A percentile compares a stretch with the other conserved stretches of the same genome.
phyloP scores from a whole-genome alignment of 2,329 filamentous ascomycete species.

The Curvularia hawaiiensis region DNA sequence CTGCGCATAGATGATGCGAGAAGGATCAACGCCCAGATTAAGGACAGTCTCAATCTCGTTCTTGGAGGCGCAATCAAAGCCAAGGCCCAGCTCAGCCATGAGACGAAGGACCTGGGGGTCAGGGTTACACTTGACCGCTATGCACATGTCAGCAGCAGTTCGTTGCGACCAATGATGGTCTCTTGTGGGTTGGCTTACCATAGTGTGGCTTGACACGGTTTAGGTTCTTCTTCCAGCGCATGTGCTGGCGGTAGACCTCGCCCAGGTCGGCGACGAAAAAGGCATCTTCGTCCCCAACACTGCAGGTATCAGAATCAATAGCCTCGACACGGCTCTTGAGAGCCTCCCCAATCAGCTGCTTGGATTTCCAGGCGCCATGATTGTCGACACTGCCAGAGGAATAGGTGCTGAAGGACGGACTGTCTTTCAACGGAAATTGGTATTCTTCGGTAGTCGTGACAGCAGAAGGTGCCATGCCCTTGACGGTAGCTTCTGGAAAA shows the following conservation, averaged over 20 bases:
- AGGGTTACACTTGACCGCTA: slow-evolving; percentile 98
- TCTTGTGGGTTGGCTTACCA: slow-evolving; percentile 60
- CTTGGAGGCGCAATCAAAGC: slow-evolving; percentile 99
- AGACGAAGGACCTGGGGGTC: slow-evolving; percentile 88
- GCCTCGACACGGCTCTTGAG: slow-evolving; percentile 82
- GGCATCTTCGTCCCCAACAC: slow-evolving; percentile 91
- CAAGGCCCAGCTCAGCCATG: slow-evolving; percentile 84
- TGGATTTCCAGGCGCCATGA: slow-evolving; percentile 62
- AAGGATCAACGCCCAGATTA: slow-evolving; percentile 78
- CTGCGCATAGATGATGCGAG: slow-evolving; percentile 97
- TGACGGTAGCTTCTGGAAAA: slow-evolving; percentile 43
- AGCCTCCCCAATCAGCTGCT: slow-evolving; percentile 84
- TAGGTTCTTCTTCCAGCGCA: slow-evolving; percentile 96
- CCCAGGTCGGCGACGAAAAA: slow-evolving; percentile 99
- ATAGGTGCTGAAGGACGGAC: slow-evolving; percentile 36
- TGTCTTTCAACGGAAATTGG: slow-evolving; percentile 48
- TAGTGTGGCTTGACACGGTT: slow-evolving; percentile 95
- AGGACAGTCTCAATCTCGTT: slow-evolving; percentile 93
- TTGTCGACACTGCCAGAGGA: slow-evolving; percentile 47
- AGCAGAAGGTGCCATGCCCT: slow-evolving; percentile 75
- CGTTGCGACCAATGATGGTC: no score
- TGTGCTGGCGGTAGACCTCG: slow-evolving; percentile 97
- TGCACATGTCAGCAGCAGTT: slow-evolving; percentile 29
- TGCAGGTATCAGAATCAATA: slow-evolving; percentile 86
- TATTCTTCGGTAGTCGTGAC: slow-evolving; percentile 55